These are phyloP conservation scores for Herpetospermum pedunculosum DNA, from an alignment of 306 rosid genomes.

Conservation along the genomic window DNA sequence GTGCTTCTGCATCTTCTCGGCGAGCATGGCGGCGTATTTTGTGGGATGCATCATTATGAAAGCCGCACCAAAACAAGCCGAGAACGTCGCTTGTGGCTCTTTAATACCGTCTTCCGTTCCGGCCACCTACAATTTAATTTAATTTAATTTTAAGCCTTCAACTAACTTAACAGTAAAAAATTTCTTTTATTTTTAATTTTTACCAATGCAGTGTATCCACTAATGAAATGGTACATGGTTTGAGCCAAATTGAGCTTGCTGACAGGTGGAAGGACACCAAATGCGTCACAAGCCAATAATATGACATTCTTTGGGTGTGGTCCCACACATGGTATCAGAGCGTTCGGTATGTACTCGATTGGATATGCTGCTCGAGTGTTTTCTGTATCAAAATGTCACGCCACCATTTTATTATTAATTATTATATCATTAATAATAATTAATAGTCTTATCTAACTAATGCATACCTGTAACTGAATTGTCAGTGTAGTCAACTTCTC, in stretches of 20 bases:
- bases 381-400: constrained; percentile 28
- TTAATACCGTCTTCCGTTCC: constrained; percentile 87
- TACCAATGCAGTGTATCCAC: constrained; percentile 92
- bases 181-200: neutral
- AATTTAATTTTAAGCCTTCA: neutral
- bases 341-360: constrained; percentile 82
- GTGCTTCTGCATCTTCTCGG: constrained; percentile 69
- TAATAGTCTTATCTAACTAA: too few relatives aligned
- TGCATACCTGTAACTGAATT: constrained; percentile 90
- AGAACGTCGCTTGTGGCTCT: constrained; percentile 85
- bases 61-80: constrained; percentile 94
- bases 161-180: neutral
- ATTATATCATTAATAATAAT: neutral
- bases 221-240: constrained; percentile 93
- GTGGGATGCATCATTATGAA: constrained; percentile 88
- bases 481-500: constrained; percentile 73
- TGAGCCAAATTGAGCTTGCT: constrained; percentile 78
- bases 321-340: constrained; percentile 72
- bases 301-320: constrained; percentile 89
- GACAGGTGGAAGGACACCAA: constrained; percentile 90
- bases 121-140: constrained; percentile 39
- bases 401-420: too few relatives aligned
- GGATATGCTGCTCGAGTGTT: constrained; percentile 90
- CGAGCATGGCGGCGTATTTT: constrained; percentile 87
- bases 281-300: constrained; percentile 87